These are phyloP conservation scores for Ustilago bromivora DNA, from an alignment of 1,284 basidiomycete species.

Conservation along the genomic window DNA sequence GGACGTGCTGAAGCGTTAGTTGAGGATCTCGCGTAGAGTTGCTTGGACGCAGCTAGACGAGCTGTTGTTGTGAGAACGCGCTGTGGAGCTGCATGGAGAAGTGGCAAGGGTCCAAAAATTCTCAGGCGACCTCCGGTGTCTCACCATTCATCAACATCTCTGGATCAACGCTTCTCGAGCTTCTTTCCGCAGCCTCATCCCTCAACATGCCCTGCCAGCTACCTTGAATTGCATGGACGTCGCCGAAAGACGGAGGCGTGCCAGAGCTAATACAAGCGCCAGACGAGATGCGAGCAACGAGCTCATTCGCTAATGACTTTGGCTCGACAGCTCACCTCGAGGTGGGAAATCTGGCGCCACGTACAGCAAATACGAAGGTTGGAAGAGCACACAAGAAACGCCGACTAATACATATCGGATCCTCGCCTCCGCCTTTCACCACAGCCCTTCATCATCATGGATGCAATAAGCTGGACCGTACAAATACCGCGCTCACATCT, in stretches of 20 bases:
- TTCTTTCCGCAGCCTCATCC: neutral
- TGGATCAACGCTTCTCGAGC: neutral
- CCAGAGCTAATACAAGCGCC: neutral
- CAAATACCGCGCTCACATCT: constrained; percentile 5
- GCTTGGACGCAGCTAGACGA: neutral
- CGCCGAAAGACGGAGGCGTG: neutral
- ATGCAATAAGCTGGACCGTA: neutral
- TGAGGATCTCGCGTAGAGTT: constrained; percentile 14
- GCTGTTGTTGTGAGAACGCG: constrained; percentile 5
- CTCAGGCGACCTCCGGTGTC: neutral
- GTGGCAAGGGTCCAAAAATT: constrained; percentile 21
- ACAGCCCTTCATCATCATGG: constrained; percentile 15
- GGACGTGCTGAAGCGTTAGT: neutral
- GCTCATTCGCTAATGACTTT: neutral
- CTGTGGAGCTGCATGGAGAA: constrained; percentile 5
- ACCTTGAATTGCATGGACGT: neutral
- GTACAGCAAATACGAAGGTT: neutral
- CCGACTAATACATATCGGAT: constrained; percentile 22
- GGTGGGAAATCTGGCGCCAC: neutral
- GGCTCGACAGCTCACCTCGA: neutral
- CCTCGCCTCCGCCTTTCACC: constrained; percentile 32
- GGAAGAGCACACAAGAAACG: constrained; percentile 16
- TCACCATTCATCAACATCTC: constrained; percentile 5
- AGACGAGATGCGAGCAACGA: neutral
- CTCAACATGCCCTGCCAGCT: neutral